Evolutionary conservation across 2,329 filamentous ascomycete species (phyloP).

Genomic region (Parastagonospora avenae): DNA sequence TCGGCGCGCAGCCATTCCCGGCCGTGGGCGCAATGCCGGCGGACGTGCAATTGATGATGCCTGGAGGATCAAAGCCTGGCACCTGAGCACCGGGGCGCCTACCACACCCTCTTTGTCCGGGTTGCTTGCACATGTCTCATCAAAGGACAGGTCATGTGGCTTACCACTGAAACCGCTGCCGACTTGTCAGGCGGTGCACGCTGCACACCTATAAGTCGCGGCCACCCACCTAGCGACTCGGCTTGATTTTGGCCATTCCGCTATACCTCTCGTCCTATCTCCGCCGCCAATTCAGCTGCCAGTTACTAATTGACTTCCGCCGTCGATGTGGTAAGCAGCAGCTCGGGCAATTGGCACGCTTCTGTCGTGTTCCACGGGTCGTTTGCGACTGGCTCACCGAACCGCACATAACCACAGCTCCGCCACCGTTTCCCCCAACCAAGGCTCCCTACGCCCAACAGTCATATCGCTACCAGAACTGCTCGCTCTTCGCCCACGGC

Average conservation of each 20-base stretch:
- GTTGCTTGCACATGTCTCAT: conserved; percentile 9
- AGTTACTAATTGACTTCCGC: conserved; percentile 26
- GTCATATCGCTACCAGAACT: conserved; percentile 15
- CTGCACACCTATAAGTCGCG: conserved; percentile 22
- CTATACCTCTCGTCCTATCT: conserved; percentile 30
- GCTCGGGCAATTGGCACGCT: conserved; percentile 31
- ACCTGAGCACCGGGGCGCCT: conserved; percentile 24
- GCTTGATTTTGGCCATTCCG: conserved; percentile 26
- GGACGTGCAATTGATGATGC: conserved; percentile 28
- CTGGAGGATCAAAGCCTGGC: conserved; percentile 23
- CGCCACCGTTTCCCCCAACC: conserved; percentile 27
- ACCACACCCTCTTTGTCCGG: conserved; percentile 37
- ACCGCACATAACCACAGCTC: conserved; percentile 20
- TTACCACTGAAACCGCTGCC: conserved; percentile 19
- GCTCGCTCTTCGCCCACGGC: conserved; percentile 5
- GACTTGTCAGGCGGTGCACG: conserved; percentile 12
- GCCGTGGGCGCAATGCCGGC: conserved; percentile 26
- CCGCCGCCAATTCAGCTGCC: conserved; percentile 25
- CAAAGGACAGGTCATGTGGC: conserved; percentile 15
- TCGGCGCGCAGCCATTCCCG: conserved; percentile 29
- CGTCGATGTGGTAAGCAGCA: conserved; percentile 32
- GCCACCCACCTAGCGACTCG: conserved; percentile 28
- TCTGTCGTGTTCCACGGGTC: conserved; percentile 40
- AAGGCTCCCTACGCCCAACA: conserved; percentile 15
- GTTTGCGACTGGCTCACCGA: conserved; percentile 21